Evolutionary conservation across 169 alveolate genomes (phyloP).

Genomic region (Cryptosporidium muris): DNA sequence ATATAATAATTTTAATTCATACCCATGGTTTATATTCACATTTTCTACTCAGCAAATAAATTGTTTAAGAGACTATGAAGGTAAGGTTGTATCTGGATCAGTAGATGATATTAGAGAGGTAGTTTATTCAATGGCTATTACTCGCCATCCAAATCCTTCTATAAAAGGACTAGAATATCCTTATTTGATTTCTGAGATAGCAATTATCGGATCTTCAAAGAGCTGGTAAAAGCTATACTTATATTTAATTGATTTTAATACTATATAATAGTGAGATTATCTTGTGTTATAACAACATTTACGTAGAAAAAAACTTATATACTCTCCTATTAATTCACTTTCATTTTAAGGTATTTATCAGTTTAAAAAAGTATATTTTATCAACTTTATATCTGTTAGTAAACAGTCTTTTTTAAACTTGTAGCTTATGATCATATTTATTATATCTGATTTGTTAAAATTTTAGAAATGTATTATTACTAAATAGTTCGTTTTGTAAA

Average conservation of each 20-base stretch:
- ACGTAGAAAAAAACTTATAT: too few relatives aligned
- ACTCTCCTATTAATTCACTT: too few relatives aligned
- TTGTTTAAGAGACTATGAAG: slow-evolving; percentile 82
- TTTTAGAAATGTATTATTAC: too few relatives aligned
- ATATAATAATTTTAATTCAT: slow-evolving; percentile 68
- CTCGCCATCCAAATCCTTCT: slow-evolving; percentile 82
- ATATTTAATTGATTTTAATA: background rate
- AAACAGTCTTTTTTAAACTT: too few relatives aligned
- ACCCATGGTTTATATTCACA: slow-evolving; percentile 88
- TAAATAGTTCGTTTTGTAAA: too few relatives aligned
- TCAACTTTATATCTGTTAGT: too few relatives aligned
- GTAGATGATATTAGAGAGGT: slow-evolving; percentile 89
- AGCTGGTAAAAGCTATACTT: background rate
- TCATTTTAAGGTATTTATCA: too few relatives aligned
- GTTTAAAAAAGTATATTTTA: too few relatives aligned
- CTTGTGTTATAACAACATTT: too few relatives aligned
- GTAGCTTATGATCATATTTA: too few relatives aligned
- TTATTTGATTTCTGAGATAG: slow-evolving; percentile 17
- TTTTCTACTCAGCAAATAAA: slow-evolving; percentile 89
- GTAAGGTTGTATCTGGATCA: slow-evolving; percentile 81
- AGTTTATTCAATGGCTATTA: slow-evolving; percentile 85
- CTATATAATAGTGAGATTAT: too few relatives aligned
- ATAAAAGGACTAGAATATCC: slow-evolving; percentile 36
- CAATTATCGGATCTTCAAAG: slow-evolving; percentile 25
- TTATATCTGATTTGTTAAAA: too few relatives aligned